phyloP scores from a whole-genome alignment of 2,329 filamentous ascomycete species.

The Colletotrichum lindemuthianum region DNA sequence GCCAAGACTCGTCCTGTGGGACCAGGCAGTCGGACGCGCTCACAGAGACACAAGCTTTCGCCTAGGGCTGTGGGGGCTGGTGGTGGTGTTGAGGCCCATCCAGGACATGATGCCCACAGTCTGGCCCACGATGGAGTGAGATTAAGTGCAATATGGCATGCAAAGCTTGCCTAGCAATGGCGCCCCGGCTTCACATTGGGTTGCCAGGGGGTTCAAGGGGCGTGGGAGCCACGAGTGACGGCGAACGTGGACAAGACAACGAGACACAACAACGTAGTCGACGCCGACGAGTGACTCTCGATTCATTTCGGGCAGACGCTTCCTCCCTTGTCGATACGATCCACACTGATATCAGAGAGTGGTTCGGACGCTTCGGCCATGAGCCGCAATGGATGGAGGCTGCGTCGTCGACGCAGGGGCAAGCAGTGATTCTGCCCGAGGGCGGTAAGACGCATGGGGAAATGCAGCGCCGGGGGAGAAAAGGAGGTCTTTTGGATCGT shows the following conservation, averaged over 20 bases:
- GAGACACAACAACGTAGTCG: background rate
- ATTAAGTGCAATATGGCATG: conserved; percentile 18
- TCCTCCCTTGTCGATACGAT: conserved; percentile 26
- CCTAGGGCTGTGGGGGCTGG: background rate
- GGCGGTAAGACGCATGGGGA: background rate
- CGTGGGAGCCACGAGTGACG: background rate
- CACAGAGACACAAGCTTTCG: conserved; percentile 28
- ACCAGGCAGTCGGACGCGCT: conserved; percentile 1
- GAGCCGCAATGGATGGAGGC: conserved; percentile 10
- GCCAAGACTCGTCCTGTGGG: conserved; percentile 26
- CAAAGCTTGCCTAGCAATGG: background rate
- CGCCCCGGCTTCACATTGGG: background rate
- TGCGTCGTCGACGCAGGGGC: background rate
- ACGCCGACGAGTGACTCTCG: background rate
- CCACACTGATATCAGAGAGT: conserved; percentile 17
- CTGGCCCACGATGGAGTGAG: conserved; percentile 22
- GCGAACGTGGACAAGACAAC: background rate
- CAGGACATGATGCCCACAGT: conserved; percentile 2
- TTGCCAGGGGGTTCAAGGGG: background rate
- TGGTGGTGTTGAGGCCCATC: conserved; percentile 2
- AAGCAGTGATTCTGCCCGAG: conserved; percentile 10
- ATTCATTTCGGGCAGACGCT: conserved; percentile 31
- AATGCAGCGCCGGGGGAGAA: background rate
- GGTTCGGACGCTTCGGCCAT: conserved; percentile 19
- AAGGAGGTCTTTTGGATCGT: background rate